A percentile compares a stretch with the other conserved stretches of the same genome.
Conservation (phyloP, 2,329 filamentous ascomycete genomes). For the Fusarium albosuccineum region DNA sequence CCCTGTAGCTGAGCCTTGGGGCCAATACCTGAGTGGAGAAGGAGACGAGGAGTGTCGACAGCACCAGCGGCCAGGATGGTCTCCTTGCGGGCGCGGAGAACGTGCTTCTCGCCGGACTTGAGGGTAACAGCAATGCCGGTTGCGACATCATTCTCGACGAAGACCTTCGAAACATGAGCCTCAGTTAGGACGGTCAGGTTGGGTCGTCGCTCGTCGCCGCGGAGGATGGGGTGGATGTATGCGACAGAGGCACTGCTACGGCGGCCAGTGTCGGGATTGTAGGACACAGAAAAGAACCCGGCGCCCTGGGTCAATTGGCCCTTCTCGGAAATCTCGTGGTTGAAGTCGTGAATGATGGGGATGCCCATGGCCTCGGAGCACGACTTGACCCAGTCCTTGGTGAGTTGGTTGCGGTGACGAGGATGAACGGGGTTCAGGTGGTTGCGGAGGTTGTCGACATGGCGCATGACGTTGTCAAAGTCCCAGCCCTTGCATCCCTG, state of each 20-base stretch:
- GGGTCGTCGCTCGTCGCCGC: slow-evolving; percentile 82
- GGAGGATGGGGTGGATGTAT: slow-evolving; percentile 92
- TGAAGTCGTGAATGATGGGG: slow-evolving; percentile 87
- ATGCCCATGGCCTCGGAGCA: slow-evolving; percentile 85
- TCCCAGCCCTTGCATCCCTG: slow-evolving; percentile 88
- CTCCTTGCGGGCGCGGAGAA: slow-evolving; percentile 77
- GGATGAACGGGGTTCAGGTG: slow-evolving; percentile 90
- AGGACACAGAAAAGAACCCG: slow-evolving; percentile 91
- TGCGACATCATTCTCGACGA: slow-evolving; percentile 77
- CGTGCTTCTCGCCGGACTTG: slow-evolving; percentile 64
- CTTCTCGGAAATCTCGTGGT: slow-evolving; percentile 80
- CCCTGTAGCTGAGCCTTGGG: slow-evolving; percentile 65
- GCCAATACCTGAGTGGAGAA: slow-evolving; percentile 70
- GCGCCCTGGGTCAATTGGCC: slow-evolving; percentile 82
- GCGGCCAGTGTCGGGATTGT: slow-evolving; percentile 89
- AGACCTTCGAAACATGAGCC: slow-evolving; percentile 87
- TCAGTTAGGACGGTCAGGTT: slow-evolving; percentile 91
- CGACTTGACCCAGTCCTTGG: slow-evolving; percentile 88
- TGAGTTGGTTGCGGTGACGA: slow-evolving; percentile 89
- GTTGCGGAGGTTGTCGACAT: slow-evolving; percentile 87
- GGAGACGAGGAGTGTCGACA: slow-evolving; percentile 80
- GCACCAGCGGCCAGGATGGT: slow-evolving; percentile 85
- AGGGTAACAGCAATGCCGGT: slow-evolving; percentile 78
- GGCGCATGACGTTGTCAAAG: slow-evolving; percentile 85
- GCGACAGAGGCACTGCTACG: slow-evolving; percentile 90